Conservation (phyloP, 2,329 filamentous ascomycete species). For the Dothideomycetidae sp. region DNA sequence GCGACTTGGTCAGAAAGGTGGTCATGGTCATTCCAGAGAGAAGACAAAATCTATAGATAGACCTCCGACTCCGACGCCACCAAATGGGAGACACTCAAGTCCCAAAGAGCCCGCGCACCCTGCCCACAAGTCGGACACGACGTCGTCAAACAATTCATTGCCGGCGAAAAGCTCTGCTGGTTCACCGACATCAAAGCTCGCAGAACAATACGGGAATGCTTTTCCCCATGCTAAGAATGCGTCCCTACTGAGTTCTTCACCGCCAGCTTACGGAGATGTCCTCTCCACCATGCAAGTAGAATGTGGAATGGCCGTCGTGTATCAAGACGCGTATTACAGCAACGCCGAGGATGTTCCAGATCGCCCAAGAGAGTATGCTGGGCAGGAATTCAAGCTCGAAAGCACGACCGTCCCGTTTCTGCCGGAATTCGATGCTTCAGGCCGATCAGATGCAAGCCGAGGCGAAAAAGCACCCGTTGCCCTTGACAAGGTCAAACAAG, state of each 20-base stretch:
- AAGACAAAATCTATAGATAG: conserved; percentile 17
- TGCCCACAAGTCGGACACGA: conserved; percentile 3
- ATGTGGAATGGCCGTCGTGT: conserved; percentile 54
- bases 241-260: conserved; percentile 14
- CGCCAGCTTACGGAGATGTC: conserved; percentile 35
- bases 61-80: conserved; percentile 18
- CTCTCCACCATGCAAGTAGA: conserved; percentile 42
- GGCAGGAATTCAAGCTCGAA: conserved; percentile 66
- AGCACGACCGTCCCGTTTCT: conserved; percentile 66
- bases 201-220: conserved; percentile 18
- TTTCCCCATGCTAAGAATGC: conserved; percentile 16
- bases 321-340: conserved; percentile 77
- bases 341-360: conserved; percentile 70
- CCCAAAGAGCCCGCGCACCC: conserved; percentile 1
- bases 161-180: neutral
- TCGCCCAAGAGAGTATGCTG: conserved; percentile 67
- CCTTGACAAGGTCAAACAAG: conserved; percentile 38
- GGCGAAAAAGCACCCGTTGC: conserved; percentile 37
- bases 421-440: conserved; percentile 55
- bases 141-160: conserved; percentile 1
- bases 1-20: conserved; percentile 52
- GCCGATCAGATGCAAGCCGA: conserved; percentile 40
- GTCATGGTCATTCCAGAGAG: conserved; percentile 34
- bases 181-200: neutral
- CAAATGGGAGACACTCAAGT: conserved; percentile 11